Evolutionary conservation across 768 basidiomycete genomes (phyloP), one percentile per base, ranked within the genome.

Genomic region (Lepiota venenata): DNA sequence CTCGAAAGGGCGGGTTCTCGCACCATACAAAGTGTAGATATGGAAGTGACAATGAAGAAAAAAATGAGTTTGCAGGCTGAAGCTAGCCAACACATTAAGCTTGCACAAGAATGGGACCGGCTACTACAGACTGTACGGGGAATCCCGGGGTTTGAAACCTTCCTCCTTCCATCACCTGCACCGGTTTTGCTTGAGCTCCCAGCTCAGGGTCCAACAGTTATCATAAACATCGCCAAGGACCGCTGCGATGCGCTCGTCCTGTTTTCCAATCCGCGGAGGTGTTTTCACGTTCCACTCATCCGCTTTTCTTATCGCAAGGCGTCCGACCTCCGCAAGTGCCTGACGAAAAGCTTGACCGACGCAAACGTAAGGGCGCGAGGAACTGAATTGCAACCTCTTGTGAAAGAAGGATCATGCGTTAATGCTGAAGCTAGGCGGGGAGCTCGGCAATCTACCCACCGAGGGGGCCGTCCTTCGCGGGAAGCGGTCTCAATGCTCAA

Each of bases 221-320:
- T 66, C 35, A 45, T 66, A 21, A 65, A 60, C 42, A 49, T 59
- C 42, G 47, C 43, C 32, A 32, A 11, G 32, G 32, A 32, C 21
- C 52, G 57, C 6, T 60, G 56, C 49, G 62, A 64, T 56, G 62
- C 62, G 5, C 22, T 64, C 2, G 59, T 63, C 43, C 12, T 60
- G 8, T 32, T 32, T 32, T 32, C 32, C 32, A 32, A 38, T 32
- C 43, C 47, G 4, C 16, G 20, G 10, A 25, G 22, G 15, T 46
- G 37, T 4, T 22, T 61, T 35, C 45, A 51, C 32, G 48, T 61
- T 18, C 56, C 49, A 2, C 52, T 60, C 29, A 29, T 9, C 32
- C 32, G 8, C 10, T 32, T 32, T 9, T 32, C 32, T 3, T 32
- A 32, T 9, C 3, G 44, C 6, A 41, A 44, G 8, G 40, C 40